These are phyloP conservation scores for Tripterygium wilfordii DNA, from an alignment of 177 flowering plant genomes.

Conservation along the genomic window DNA sequence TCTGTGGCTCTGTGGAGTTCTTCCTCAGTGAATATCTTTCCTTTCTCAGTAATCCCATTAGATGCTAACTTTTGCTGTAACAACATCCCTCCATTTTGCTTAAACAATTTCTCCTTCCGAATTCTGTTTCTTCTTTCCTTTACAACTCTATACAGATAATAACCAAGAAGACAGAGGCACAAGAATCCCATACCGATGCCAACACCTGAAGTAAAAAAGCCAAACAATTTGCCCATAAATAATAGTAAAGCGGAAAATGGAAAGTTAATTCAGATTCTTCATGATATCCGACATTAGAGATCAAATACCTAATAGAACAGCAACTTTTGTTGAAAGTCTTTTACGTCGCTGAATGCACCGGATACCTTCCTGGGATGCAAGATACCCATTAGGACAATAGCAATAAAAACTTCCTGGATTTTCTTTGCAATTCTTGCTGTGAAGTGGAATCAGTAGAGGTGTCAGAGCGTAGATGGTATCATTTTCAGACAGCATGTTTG, in stretches of 20 bases:
- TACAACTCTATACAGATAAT: not conserved
- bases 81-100: too few species aligned
- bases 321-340: not conserved
- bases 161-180: not conserved
- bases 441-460: constrained; percentile 14
- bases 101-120: too few species aligned
- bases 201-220: not conserved
- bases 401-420: not conserved
- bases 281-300: not conserved
- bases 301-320: not conserved
- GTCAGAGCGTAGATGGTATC: constrained; percentile 3
- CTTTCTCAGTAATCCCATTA: too few species aligned
- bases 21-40: too few species aligned
- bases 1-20: too few species aligned
- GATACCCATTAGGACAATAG: not conserved
- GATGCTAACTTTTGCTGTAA: too few species aligned
- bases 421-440: constrained; percentile 1
- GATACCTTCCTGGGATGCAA: not conserved
- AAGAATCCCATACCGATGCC: not conserved
- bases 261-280: not conserved
- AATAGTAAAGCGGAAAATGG: not conserved
- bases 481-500: constrained; percentile 6
- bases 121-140: not conserved
- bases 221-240: not conserved
- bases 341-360: not conserved